A percentile compares a stretch with the other conserved stretches of the same genome.
Evolutionary conservation across 768 basidiomycete genomes (phyloP).

Genomic region (Saitozyma sp.): DNA sequence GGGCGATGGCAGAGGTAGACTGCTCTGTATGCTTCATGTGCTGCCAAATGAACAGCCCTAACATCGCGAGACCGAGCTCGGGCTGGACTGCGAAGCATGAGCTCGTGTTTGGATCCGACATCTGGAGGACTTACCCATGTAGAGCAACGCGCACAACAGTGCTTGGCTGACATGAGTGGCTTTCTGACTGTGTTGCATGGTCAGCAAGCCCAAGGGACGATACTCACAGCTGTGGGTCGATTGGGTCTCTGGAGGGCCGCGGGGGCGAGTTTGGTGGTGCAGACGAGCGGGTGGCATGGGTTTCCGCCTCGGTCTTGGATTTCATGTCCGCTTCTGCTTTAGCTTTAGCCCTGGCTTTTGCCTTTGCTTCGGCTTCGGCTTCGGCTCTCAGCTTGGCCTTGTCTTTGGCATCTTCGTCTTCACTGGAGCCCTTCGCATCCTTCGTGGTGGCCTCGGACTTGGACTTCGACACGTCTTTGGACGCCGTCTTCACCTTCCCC

Average conservation of each 20-base stretch:
- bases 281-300: background rate
- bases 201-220: background rate
- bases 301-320: constrained; percentile 16
- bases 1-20: background rate
- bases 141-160: constrained; percentile 27
- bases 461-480: no score
- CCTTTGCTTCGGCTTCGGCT: constrained; percentile 5
- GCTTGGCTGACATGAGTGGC: constrained; percentile 30
- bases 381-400: background rate
- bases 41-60: constrained; percentile 33
- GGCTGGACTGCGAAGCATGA: constrained; percentile 23
- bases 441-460: no score
- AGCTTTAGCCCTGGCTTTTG: constrained; percentile 13
- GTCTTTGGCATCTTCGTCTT: background rate
- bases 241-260: background rate
- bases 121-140: constrained; percentile 21
- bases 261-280: no score
- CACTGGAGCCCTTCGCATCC: no score
- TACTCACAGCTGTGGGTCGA: constrained; percentile 33
- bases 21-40: constrained; percentile 8
- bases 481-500: no score
- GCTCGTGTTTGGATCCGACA: background rate
- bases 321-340: constrained; percentile 6
- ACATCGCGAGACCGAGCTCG: constrained; percentile 26
- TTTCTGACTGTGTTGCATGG: constrained; percentile 28